Evolutionary conservation across 2,329 filamentous ascomycete species (phyloP).

Genomic region (Magnaporthales sp.): DNA sequence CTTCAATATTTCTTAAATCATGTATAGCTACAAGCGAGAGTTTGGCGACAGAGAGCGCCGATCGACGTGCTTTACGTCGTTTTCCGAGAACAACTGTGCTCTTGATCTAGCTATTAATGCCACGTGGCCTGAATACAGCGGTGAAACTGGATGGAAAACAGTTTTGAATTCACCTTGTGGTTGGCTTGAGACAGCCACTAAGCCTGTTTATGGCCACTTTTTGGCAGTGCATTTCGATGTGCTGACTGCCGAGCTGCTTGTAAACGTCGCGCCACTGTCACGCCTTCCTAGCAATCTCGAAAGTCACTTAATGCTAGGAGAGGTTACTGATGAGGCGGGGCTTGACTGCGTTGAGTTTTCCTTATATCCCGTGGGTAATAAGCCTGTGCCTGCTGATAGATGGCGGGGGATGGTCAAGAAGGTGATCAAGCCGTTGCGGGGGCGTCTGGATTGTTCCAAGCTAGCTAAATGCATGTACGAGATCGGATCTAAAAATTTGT

Average conservation of each 20-base stretch:
- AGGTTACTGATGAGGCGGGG: too few relatives aligned
- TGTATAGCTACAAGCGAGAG: not conserved
- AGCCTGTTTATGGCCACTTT: not conserved
- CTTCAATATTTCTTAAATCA: not conserved
- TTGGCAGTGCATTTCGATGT: not conserved
- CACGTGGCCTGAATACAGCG: not conserved
- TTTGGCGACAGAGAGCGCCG: too few relatives aligned
- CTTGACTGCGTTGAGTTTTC: too few relatives aligned
- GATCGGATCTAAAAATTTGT: too few relatives aligned
- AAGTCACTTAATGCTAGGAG: not conserved
- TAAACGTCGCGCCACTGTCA: not conserved
- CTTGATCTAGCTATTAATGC: not conserved
- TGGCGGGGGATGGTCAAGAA: too few relatives aligned
- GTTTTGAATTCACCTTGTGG: not conserved
- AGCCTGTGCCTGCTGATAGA: too few relatives aligned
- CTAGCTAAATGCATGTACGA: too few relatives aligned
- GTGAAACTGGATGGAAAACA: not conserved
- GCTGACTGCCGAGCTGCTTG: not conserved
- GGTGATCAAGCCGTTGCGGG: too few relatives aligned
- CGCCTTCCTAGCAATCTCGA: not conserved
- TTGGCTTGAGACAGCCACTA: not conserved
- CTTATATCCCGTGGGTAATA: too few relatives aligned
- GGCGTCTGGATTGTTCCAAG: too few relatives aligned
- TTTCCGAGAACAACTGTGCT: not conserved
- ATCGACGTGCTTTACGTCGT: not conserved